These are phyloP conservation scores for Boletus fagicola DNA, from an alignment of 768 basidiomycete species.

Conservation along the genomic window DNA sequence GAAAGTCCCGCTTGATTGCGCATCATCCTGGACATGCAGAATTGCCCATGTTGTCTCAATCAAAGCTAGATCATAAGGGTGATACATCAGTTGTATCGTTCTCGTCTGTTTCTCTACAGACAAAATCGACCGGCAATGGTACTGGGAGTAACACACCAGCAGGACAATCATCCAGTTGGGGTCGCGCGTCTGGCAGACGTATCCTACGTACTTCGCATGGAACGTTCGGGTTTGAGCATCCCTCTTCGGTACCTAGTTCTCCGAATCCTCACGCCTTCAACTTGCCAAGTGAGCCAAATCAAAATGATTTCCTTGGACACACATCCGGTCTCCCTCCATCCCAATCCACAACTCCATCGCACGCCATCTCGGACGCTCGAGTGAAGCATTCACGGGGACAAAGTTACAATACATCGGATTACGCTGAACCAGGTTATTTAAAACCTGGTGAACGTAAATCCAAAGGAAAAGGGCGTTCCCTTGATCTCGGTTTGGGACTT, in stretches of 20 bases:
- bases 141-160: conserved; percentile 24
- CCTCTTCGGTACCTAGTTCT: conserved; percentile 50
- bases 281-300: conserved; percentile 17
- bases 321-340: conserved; percentile 10
- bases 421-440: conserved; percentile 13
- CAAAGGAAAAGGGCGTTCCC: conserved; percentile 61
- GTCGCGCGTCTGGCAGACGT: conserved; percentile 50
- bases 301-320: conserved; percentile 4
- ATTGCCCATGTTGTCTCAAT: conserved; percentile 21
- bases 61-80: conserved; percentile 40
- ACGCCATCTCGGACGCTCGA: conserved; percentile 35
- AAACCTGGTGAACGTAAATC: conserved; percentile 21
- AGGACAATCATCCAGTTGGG: conserved; percentile 54
- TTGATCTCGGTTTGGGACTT: conserved; percentile 68
- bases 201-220: conserved; percentile 48
- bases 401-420: conserved; percentile 28
- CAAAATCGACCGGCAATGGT: conserved; percentile 37
- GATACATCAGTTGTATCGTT: conserved; percentile 33
- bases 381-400: conserved; percentile 26
- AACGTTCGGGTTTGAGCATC: conserved; percentile 66
- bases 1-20: conserved; percentile 7
- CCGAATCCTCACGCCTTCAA: conserved; percentile 23
- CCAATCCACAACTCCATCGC: conserved; percentile 17
- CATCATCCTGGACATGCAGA: conserved; percentile 19
- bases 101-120: conserved; percentile 37